These are phyloP conservation scores for Calonectria pseudoturangicola DNA, from an alignment of 2,329 filamentous ascomycete genomes.

Conservation along the genomic window DNA sequence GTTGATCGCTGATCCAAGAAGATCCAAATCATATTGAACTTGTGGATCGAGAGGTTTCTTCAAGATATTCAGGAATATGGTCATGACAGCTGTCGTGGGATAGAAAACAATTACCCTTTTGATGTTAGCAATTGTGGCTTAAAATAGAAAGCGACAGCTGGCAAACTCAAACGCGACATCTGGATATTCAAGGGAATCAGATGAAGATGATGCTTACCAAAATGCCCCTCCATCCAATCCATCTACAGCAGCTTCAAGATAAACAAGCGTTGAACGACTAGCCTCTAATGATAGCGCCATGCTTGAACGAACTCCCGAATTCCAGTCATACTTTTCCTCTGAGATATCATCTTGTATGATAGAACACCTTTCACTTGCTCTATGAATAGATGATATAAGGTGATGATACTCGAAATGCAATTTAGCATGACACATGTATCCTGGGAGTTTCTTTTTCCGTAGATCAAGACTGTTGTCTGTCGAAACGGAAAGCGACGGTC, in stretches of 20 bases:
- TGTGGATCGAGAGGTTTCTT: constrained; percentile 8
- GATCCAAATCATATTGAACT: not conserved
- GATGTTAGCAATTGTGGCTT: not conserved
- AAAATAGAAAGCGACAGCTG: too few species aligned
- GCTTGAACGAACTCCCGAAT: not conserved
- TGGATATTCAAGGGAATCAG: not conserved
- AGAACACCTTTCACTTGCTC: not conserved
- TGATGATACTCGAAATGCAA: constrained; percentile 11
- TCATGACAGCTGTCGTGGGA: not conserved
- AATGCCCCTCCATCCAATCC: not conserved
- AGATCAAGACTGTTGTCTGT: not conserved
- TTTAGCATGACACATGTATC: not conserved
- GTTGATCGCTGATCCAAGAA: not conserved
- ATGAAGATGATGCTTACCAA: not conserved
- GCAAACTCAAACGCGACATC: too few species aligned
- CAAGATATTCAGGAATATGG: not conserved
- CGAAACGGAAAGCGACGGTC: not conserved
- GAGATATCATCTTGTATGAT: not conserved
- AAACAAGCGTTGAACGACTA: constrained; percentile 1
- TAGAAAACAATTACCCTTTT: constrained; percentile 1
- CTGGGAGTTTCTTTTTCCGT: not conserved
- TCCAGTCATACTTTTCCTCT: not conserved
- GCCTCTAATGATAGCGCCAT: not conserved
- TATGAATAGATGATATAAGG: not conserved
- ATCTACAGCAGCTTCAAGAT: not conserved